Evolutionary conservation across 106 monocot species (phyloP).

Genomic region (Apostasia shenzhenica): DNA sequence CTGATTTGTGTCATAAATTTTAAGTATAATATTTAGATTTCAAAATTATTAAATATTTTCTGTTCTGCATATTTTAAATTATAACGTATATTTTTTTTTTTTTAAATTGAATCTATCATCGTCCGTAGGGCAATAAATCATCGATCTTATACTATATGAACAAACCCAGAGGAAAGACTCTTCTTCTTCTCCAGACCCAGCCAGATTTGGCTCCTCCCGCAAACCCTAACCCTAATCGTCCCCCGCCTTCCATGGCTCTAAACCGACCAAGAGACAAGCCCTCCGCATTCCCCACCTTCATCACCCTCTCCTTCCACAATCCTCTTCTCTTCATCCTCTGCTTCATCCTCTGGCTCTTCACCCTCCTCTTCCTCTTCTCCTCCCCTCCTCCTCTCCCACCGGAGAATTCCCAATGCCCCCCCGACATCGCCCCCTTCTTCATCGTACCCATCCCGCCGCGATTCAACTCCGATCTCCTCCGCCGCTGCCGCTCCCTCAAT

Average conservation of each 20-base stretch:
- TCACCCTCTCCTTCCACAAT: not conserved
- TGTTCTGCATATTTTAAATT: too few species aligned
- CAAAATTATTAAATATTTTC: too few species aligned
- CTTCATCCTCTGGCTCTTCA: slow-evolving; percentile 10
- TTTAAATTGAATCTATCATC: too few species aligned
- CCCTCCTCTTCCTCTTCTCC: slow-evolving; percentile 10
- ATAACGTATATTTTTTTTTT: too few species aligned
- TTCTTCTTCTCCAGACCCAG: too few species aligned
- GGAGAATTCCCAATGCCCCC: slow-evolving; percentile 13
- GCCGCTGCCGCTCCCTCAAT: slow-evolving; percentile 30
- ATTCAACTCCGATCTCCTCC: slow-evolving; percentile 44
- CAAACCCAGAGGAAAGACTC: too few species aligned
- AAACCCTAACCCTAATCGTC: not conserved
- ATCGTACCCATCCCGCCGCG: slow-evolving; percentile 36
- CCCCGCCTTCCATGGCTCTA: not conserved
- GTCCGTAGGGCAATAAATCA: too few species aligned
- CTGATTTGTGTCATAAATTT: too few species aligned
- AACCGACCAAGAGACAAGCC: not conserved
- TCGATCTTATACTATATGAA: too few species aligned
- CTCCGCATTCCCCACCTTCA: not conserved
- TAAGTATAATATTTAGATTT: too few species aligned
- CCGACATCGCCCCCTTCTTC: slow-evolving; percentile 29
- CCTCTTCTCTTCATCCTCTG: slow-evolving; percentile 6
- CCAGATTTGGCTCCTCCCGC: not conserved
- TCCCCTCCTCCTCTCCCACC: not conserved